These are phyloP conservation scores for Auriscalpium microsporum DNA, from an alignment of 768 basidiomycete species.

Conservation along the genomic window DNA sequence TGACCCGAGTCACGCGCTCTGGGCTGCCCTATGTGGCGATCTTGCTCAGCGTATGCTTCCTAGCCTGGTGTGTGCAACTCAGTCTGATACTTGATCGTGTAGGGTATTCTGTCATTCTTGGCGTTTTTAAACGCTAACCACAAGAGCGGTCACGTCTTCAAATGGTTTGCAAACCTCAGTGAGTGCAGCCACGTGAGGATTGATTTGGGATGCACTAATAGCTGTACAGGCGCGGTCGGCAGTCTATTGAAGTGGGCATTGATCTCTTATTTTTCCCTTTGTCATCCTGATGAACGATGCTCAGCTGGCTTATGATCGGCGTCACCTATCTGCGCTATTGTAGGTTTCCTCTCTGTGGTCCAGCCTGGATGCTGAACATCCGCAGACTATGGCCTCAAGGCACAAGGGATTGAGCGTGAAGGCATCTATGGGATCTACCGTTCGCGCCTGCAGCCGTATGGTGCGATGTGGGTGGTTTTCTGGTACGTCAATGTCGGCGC, in stretches of 20 bases:
- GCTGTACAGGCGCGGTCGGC: constrained; percentile 9
- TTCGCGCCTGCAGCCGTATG: constrained; percentile 13
- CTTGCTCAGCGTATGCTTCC: background rate
- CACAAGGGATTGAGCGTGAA: background rate
- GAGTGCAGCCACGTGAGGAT: background rate
- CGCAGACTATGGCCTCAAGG: constrained; percentile 12
- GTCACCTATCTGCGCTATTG: constrained; percentile 15
- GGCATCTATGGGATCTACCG: constrained; percentile 3
- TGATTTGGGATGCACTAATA: background rate
- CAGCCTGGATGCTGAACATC: background rate
- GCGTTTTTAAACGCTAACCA: constrained; percentile 10
- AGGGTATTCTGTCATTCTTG: constrained; percentile 12
- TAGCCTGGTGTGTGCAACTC: background rate
- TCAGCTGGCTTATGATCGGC: constrained; percentile 14
- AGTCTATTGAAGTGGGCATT: constrained; percentile 12
- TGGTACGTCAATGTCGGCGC: constrained; percentile 3
- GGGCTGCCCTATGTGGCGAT: constrained; percentile 13
- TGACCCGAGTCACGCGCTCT: constrained; percentile 3
- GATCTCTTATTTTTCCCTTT: background rate
- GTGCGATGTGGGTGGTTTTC: constrained; percentile 13
- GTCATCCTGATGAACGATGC: background rate
- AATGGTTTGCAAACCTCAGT: constrained; percentile 14
- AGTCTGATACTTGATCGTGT: background rate
- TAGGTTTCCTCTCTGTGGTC: background rate
- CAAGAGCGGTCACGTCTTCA: constrained; percentile 10